Evolutionary conservation across 148 eudicot genomes (phyloP).

Genomic region (Fallopia convolvulus): DNA sequence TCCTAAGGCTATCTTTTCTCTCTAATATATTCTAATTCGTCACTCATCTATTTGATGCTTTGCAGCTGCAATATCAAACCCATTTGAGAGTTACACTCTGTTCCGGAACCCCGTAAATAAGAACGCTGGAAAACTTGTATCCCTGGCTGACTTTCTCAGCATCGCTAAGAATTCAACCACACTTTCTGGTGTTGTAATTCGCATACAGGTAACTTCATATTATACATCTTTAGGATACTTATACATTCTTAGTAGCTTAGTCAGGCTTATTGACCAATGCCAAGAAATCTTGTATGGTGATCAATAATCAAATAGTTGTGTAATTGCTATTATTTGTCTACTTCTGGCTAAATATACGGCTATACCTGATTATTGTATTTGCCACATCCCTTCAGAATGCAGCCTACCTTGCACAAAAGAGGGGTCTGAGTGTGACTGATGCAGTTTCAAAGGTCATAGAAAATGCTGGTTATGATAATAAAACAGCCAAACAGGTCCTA

Average conservation of each 20-base stretch:
- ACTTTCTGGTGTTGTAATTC: conserved; percentile 62
- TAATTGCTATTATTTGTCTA: not conserved
- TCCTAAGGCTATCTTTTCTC: not conserved
- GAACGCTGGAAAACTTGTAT: conserved; percentile 33
- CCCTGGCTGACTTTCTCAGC: conserved; percentile 41
- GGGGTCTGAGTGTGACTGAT: conserved; percentile 43
- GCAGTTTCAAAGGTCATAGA: conserved; percentile 38
- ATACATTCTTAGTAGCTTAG: not conserved
- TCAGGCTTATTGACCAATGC: not conserved
- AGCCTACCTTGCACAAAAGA: conserved; percentile 46
- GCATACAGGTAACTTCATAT: conserved; percentile 63
- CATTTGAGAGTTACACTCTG: conserved; percentile 24
- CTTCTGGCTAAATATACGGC: not conserved
- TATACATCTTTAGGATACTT: not conserved
- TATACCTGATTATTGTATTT: not conserved
- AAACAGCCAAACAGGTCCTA: conserved; percentile 34
- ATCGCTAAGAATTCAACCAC: conserved; percentile 48
- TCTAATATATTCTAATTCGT: not conserved
- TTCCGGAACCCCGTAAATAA: conserved; percentile 31
- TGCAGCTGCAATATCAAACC: conserved; percentile 68
- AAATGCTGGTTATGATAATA: conserved; percentile 20
- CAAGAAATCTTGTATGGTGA: not conserved
- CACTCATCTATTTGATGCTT: conserved; percentile 13
- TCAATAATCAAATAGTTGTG: not conserved
- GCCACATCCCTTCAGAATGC: conserved; percentile 38